Evolutionary conservation across 148 eudicot genomes (phyloP).

Genomic region (Silene conica): DNA sequence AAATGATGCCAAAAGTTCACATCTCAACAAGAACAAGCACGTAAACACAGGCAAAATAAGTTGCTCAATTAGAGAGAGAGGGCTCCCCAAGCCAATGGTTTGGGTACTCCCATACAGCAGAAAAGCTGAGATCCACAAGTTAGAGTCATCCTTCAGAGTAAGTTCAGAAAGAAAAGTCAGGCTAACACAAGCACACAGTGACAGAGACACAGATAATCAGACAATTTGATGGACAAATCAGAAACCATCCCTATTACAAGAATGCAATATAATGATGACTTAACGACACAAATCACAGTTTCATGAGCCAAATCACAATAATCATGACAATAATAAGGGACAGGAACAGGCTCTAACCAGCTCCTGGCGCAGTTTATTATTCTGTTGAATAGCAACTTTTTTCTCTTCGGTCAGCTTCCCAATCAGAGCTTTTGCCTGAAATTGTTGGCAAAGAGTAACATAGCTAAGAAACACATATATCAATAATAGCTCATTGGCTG

Average conservation of each 20-base stretch:
- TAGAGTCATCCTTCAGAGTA: no score
- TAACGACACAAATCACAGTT: not conserved
- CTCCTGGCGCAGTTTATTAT: conserved; percentile 63
- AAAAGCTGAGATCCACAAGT: no score
- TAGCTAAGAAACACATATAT: not conserved
- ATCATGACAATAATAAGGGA: not conserved
- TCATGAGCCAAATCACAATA: not conserved
- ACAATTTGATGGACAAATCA: not conserved
- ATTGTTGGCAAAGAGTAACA: not conserved
- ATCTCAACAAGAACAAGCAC: not conserved
- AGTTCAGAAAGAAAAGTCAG: no score
- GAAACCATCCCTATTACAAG: not conserved
- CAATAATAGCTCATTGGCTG: not conserved
- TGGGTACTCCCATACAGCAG: no score
- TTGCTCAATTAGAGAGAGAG: no score
- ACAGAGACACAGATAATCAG: not conserved
- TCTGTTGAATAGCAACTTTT: conserved; percentile 46
- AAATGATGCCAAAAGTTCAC: not conserved
- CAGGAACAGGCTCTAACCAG: conserved; percentile 43
- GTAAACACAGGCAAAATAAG: not conserved
- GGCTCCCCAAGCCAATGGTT: no score
- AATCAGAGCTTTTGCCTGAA: conserved; percentile 54
- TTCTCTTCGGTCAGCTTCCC: conserved; percentile 61
- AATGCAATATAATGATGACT: not conserved
- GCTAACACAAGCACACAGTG: not conserved